These are phyloP conservation scores for Arthrobotrys entomopaga DNA, from an alignment of 2,329 filamentous ascomycete species.

Conservation along the genomic window DNA sequence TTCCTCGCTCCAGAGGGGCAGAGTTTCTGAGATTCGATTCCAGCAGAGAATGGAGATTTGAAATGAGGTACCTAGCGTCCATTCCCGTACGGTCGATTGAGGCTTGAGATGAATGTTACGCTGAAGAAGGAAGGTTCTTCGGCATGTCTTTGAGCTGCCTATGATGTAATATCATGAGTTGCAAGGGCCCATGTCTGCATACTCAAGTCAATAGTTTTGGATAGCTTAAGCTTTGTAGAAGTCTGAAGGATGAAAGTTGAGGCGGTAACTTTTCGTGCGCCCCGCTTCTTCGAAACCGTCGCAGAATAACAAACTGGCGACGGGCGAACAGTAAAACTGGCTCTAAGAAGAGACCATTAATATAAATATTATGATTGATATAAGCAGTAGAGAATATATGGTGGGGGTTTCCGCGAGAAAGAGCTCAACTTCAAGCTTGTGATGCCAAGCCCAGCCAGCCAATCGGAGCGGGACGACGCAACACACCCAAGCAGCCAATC, in stretches of 20 bases:
- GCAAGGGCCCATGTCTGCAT: constrained; percentile 44
- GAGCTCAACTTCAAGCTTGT: constrained; percentile 22
- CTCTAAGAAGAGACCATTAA: no score
- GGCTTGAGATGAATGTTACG: constrained; percentile 36
- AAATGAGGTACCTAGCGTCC: neutral
- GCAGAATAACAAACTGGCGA: no score
- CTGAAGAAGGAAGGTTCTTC: constrained; percentile 51
- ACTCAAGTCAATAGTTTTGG: neutral
- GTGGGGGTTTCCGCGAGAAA: neutral
- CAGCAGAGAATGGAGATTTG: neutral
- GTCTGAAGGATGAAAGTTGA: constrained; percentile 7
- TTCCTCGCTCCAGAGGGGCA: neutral
- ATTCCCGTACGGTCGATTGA: constrained; percentile 25
- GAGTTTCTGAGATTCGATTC: constrained; percentile 17
- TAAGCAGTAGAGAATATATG: neutral
- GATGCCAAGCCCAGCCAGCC: constrained; percentile 19
- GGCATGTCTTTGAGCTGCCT: constrained; percentile 36
- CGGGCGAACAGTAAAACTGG: no score
- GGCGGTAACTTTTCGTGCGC: constrained; percentile 25
- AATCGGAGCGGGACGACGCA: constrained; percentile 23
- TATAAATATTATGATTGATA: neutral
- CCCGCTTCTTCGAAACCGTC: neutral
- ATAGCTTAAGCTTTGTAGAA: neutral
- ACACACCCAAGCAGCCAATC: no score
- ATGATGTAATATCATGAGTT: constrained; percentile 55